Evolutionary conservation across 495 filamentous ascomycete species (phyloP).

Genomic region (Geopyxis carbonaria): DNA sequence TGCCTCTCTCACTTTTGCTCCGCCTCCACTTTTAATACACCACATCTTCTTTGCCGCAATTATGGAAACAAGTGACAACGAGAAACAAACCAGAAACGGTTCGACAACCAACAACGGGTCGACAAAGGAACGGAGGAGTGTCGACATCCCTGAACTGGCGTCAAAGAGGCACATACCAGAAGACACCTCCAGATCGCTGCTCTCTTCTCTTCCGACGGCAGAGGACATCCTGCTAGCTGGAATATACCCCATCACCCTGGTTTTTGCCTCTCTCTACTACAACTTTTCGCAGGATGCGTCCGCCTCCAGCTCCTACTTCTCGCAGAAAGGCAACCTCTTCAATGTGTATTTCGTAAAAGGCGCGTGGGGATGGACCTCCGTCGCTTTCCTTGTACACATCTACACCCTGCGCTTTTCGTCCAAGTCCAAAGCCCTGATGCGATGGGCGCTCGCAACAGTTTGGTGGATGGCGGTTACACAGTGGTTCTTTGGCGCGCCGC

Average conservation of each 20-base stretch:
- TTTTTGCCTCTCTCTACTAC: constrained; percentile 65
- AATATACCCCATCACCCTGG: constrained; percentile 59
- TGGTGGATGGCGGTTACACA: constrained; percentile 75
- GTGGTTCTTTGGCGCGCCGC: constrained; percentile 83
- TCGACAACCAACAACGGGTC: too few species aligned
- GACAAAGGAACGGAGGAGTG: too few species aligned
- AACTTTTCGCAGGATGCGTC: constrained; percentile 54
- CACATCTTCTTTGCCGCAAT: too few species aligned
- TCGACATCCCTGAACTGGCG: too few species aligned
- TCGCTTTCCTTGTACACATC: constrained; percentile 39
- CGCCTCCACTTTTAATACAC: too few species aligned
- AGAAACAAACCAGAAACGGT: too few species aligned
- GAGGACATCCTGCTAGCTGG: constrained; percentile 44
- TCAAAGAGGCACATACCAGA: too few species aligned
- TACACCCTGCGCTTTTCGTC: constrained; percentile 21
- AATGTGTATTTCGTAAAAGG: constrained; percentile 86
- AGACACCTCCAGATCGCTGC: too few species aligned
- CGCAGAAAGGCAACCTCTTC: constrained; percentile 75
- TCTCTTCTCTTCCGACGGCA: too few species aligned
- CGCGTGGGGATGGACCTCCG: constrained; percentile 80
- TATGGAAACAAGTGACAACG: too few species aligned
- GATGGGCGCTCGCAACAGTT: constrained; percentile 53
- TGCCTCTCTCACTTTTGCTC: too few species aligned
- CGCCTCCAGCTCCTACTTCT: constrained; percentile 62
- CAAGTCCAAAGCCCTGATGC: constrained; percentile 35